phyloP scores from a whole-genome alignment of 306 rosid genomes.

The Castanea sativa region DNA sequence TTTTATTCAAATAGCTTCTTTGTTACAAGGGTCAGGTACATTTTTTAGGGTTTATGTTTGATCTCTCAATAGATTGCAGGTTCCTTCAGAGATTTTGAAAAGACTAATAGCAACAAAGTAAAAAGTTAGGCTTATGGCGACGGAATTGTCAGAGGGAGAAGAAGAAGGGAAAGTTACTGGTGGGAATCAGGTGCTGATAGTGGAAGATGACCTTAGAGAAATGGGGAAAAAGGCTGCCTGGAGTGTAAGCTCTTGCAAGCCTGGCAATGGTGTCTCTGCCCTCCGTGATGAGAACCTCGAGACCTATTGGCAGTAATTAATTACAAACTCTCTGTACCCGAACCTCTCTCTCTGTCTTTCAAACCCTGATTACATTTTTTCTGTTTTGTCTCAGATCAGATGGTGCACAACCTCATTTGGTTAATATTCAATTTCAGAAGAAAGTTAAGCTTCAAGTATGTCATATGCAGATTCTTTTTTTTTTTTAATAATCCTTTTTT shows the following conservation, averaged over 20 bases:
- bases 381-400: slow-evolving; percentile 61
- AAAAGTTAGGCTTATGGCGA: slow-evolving; percentile 50
- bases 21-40: too few relatives aligned
- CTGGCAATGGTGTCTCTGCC: slow-evolving; percentile 88
- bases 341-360: neutral
- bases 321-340: neutral
- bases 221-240: slow-evolving; percentile 91
- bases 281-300: slow-evolving; percentile 82
- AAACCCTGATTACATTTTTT: neutral
- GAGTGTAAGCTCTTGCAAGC: slow-evolving; percentile 97
- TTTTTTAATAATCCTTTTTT: neutral
- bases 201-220: slow-evolving; percentile 80
- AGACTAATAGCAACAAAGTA: neutral
- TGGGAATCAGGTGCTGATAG: slow-evolving; percentile 42
- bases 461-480: neutral
- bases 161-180: slow-evolving; percentile 71
- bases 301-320: slow-evolving; percentile 76
- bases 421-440: slow-evolving; percentile 88
- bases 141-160: slow-evolving; percentile 90
- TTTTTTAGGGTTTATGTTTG: neutral
- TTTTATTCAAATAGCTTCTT: neutral
- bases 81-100: neutral
- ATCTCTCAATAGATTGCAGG: neutral
- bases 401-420: slow-evolving; percentile 91
- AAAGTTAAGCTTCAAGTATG: slow-evolving; percentile 82